A percentile compares a stretch with the other conserved stretches of the same genome.
Evolutionary conservation across 768 basidiomycete genomes (phyloP).

Genomic region (Mycena leptocephala): DNA sequence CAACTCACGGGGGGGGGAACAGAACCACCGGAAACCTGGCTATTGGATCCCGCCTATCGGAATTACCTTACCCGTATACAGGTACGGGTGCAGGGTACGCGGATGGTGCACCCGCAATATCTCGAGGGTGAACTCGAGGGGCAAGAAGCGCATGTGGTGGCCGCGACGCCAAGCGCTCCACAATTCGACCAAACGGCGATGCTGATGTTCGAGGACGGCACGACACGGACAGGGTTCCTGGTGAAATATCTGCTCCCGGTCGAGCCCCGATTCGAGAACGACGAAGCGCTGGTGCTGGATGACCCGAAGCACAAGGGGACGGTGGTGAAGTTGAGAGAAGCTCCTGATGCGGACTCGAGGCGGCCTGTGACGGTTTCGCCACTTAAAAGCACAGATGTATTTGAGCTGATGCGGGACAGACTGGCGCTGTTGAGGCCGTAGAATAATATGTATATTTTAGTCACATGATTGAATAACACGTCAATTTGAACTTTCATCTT

Average conservation of each 20-base stretch:
- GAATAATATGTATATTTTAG: not conserved
- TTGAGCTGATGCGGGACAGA: slow-evolving; percentile 53
- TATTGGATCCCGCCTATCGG: slow-evolving; percentile 52
- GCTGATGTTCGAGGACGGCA: slow-evolving; percentile 50
- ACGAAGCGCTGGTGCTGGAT: slow-evolving; percentile 67
- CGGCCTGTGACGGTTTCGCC: slow-evolving; percentile 54
- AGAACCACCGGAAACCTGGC: slow-evolving; percentile 59
- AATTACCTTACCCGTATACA: slow-evolving; percentile 54
- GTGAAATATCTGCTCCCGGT: slow-evolving; percentile 60
- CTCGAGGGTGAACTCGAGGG: slow-evolving; percentile 56
- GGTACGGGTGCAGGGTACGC: slow-evolving; percentile 56
- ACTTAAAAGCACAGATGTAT: slow-evolving; percentile 51
- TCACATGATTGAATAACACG: slow-evolving; percentile 5
- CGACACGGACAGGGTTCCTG: slow-evolving; percentile 53
- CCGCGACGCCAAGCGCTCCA: slow-evolving; percentile 47
- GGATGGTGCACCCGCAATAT: slow-evolving; percentile 46
- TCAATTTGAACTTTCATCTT: not conserved
- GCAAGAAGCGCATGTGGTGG: slow-evolving; percentile 47
- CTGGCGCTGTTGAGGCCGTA: slow-evolving; percentile 48
- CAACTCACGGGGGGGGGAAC: slow-evolving; percentile 15
- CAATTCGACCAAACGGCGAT: slow-evolving; percentile 57
- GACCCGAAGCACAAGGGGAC: slow-evolving; percentile 60
- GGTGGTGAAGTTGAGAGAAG: slow-evolving; percentile 62
- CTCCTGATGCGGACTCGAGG: slow-evolving; percentile 46
- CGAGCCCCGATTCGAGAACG: slow-evolving; percentile 54